A percentile compares a stretch with the other conserved stretches of the same genome.
phyloP scores from a whole-genome alignment of 805 yeast species.

The Lachancea meyersii region DNA sequence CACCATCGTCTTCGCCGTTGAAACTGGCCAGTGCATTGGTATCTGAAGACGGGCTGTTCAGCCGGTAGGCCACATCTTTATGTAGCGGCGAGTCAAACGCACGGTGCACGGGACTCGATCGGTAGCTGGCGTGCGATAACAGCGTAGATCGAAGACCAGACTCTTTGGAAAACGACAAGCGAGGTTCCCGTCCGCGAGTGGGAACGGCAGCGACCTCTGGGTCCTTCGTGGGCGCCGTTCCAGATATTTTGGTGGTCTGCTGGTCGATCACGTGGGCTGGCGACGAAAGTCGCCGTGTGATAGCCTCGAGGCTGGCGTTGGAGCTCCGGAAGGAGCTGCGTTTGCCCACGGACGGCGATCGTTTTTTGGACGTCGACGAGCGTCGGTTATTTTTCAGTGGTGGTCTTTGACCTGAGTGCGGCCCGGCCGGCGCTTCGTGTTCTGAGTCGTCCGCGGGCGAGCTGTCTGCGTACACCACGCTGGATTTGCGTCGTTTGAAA shows the following conservation, averaged over 20 bases:
- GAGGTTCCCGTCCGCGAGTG: conserved; percentile 32
- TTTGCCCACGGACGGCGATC: conserved; percentile 17
- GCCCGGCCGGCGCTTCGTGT: conserved; percentile 13
- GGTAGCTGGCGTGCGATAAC: conserved; percentile 15
- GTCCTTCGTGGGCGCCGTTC: conserved; percentile 2
- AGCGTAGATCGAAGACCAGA: conserved; percentile 29
- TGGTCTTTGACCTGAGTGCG: conserved; percentile 16
- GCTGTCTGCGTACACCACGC: conserved; percentile 24
- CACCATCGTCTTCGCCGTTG: conserved; percentile 1
- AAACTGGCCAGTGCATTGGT: conserved; percentile 1
- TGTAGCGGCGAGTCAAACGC: neutral
- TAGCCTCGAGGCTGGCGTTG: conserved; percentile 10
- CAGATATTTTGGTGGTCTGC: conserved; percentile 4
- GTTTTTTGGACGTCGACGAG: conserved; percentile 18
- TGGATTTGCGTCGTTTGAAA: conserved; percentile 22
- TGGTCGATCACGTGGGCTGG: conserved; percentile 4
- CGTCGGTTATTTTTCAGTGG: conserved; percentile 13
- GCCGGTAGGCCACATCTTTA: conserved; percentile 3
- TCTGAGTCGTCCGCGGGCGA: conserved; percentile 22
- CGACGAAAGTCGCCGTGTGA: conserved; percentile 6
- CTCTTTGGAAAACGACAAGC: conserved; percentile 34
- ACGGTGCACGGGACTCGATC: conserved; percentile 9
- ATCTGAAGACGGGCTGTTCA: conserved; percentile 10
- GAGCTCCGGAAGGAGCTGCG: conserved; percentile 13
- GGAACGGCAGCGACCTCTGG: neutral